These are phyloP conservation scores for Papiliotrema laurentii DNA, from an alignment of 1,284 basidiomycete species.

Conservation along the genomic window DNA sequence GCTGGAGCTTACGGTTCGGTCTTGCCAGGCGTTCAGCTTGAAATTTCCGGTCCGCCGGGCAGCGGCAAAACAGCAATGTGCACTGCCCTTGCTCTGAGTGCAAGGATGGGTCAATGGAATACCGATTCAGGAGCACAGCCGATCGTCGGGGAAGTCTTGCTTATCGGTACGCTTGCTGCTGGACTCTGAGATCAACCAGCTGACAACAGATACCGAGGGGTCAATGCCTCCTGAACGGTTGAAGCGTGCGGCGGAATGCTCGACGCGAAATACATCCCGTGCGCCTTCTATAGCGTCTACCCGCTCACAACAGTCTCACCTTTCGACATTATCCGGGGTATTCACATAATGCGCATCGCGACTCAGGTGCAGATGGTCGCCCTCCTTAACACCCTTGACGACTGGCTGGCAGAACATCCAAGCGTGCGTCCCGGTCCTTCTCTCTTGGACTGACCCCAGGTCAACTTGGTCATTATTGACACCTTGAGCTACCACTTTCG, in stretches of 20 bases:
- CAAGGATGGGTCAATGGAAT: conserved; percentile 13
- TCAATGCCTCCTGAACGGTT: conserved; percentile 33
- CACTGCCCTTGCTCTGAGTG: conserved; percentile 33
- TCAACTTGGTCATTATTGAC: conserved; percentile 44
- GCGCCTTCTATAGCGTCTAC: background rate
- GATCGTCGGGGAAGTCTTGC: conserved; percentile 31
- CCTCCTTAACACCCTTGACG: conserved; percentile 38
- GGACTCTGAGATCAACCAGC: background rate
- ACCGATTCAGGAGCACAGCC: conserved; percentile 7
- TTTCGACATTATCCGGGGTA: conserved; percentile 23
- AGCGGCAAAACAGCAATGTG: conserved; percentile 39
- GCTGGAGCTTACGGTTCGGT: conserved; percentile 16
- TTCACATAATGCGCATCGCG: conserved; percentile 40
- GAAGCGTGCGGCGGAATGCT: conserved; percentile 15
- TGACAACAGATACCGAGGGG: conserved; percentile 45
- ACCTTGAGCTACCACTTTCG: conserved; percentile 46
- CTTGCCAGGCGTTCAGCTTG: conserved; percentile 38
- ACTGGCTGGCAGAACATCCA: conserved; percentile 40
- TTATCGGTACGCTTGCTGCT: conserved; percentile 32
- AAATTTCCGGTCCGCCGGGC: conserved; percentile 45
- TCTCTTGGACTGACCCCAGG: conserved; percentile 19
- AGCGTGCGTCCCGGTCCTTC: conserved; percentile 18
- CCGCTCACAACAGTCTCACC: conserved; percentile 2
- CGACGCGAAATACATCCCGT: conserved; percentile 7
- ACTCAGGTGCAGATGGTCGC: conserved; percentile 46